Conservation (phyloP, 495 filamentous ascomycete species). For the Lepraria neglecta region DNA sequence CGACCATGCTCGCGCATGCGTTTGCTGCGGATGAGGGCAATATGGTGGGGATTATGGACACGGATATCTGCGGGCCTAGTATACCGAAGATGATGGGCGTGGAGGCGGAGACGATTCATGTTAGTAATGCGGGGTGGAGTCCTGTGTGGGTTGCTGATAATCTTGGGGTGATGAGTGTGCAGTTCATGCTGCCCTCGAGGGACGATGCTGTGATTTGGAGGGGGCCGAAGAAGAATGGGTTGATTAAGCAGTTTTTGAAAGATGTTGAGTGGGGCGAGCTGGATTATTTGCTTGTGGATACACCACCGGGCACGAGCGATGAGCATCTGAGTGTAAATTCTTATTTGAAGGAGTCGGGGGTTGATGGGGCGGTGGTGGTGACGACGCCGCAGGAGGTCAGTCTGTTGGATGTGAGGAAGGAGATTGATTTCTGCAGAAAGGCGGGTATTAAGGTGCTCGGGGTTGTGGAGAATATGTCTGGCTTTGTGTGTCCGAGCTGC, state of each 20-base stretch:
- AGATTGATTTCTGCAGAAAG: slow-evolving; percentile 94
- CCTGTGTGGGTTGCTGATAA: slow-evolving; percentile 93
- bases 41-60: slow-evolving; percentile 90
- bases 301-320: slow-evolving; percentile 88
- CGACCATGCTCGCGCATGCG: slow-evolving; percentile 74
- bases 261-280: slow-evolving; percentile 96
- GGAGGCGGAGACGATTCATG: slow-evolving; percentile 83
- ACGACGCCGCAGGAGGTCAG: slow-evolving; percentile 95
- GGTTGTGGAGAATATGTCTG: slow-evolving; percentile 95
- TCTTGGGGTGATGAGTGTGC: slow-evolving; percentile 87
- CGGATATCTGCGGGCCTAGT: slow-evolving; percentile 88
- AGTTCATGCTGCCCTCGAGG: slow-evolving; percentile 90
- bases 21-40: slow-evolving; percentile 70
- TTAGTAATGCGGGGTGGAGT: slow-evolving; percentile 75
- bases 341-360: slow-evolving; percentile 76
- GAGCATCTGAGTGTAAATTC: slow-evolving; percentile 91
- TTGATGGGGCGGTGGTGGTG: slow-evolving; percentile 88
- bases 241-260: slow-evolving; percentile 95
- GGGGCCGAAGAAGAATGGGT: slow-evolving; percentile 93
- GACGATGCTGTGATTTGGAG: slow-evolving; percentile 97
- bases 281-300: slow-evolving; percentile 90
- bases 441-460: slow-evolving; percentile 84
- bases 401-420: slow-evolving; percentile 86
- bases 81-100: slow-evolving; percentile 99
- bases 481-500: slow-evolving; percentile 91